Percentiles rank a stretch among this genome's conserved stretches.
These are phyloP conservation scores for Diplodia sapinea DNA, from an alignment of 2,329 filamentous ascomycete species.

Conservation along the genomic window DNA sequence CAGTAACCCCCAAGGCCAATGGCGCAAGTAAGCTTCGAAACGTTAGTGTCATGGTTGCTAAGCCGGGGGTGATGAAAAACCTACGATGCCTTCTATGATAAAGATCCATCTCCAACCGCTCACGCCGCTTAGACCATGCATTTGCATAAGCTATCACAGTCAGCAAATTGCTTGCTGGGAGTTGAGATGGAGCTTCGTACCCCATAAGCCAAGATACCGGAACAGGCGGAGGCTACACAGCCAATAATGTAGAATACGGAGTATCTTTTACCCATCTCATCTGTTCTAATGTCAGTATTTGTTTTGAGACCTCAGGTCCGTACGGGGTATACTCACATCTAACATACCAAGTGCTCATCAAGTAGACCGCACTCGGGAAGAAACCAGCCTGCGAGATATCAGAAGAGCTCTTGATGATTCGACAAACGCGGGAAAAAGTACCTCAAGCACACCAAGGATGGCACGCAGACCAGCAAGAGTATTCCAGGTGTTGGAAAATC, in stretches of 20 bases:
- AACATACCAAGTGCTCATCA: conserved; percentile 53
- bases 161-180: not conserved
- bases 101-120: conserved; percentile 56
- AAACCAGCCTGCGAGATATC: conserved; percentile 41
- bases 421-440: not conserved
- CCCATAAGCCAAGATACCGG: conserved; percentile 73
- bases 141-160: conserved; percentile 61
- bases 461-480: conserved; percentile 47
- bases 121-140: conserved; percentile 60
- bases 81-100: conserved; percentile 49
- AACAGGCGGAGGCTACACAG: conserved; percentile 68
- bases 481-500: conserved; percentile 46
- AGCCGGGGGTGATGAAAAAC: not conserved
- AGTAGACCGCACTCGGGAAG: conserved; percentile 53
- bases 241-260: conserved; percentile 73
- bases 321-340: conserved; percentile 45
- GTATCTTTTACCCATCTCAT: conserved; percentile 73
- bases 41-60: not conserved
- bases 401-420: not conserved
- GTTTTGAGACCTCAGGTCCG: not conserved
- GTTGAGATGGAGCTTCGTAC: conserved; percentile 41
- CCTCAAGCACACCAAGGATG: conserved; percentile 43
- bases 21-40: conserved; percentile 44
- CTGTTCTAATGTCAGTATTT: not conserved
- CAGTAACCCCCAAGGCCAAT: conserved; percentile 51